A percentile compares a stretch with the other conserved stretches of the same genome.
Conservation (phyloP, 2,329 filamentous ascomycete species). For the Diaporthe australafricana region DNA sequence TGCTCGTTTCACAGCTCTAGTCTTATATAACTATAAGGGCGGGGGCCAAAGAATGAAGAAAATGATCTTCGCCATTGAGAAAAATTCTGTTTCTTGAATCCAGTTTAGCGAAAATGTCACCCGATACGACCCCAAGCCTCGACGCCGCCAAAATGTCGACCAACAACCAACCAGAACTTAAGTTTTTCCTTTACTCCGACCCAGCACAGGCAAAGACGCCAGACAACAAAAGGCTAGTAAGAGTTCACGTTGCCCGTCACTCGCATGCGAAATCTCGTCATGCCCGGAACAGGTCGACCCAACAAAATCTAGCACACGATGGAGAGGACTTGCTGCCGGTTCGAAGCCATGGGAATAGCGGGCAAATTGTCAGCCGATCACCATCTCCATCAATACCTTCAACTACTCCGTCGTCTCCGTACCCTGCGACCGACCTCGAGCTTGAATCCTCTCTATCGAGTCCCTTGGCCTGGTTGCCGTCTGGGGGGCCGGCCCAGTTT, state of each 20-base stretch:
- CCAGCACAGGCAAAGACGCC: slow-evolving; percentile 25
- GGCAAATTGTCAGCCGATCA: not conserved
- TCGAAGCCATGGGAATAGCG: not conserved
- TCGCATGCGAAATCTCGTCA: slow-evolving; percentile 29
- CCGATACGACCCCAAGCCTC: not conserved
- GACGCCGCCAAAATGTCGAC: not conserved
- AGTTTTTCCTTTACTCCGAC: slow-evolving; percentile 36
- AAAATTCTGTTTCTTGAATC: not conserved
- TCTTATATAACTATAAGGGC: not conserved
- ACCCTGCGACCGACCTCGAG: not conserved
- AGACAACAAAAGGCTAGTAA: slow-evolving; percentile 31
- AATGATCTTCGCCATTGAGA: not conserved
- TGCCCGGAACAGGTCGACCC: not conserved
- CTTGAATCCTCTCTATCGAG: not conserved
- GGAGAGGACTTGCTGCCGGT: not conserved
- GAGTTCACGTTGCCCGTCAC: slow-evolving; percentile 31
- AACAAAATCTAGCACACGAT: not conserved
- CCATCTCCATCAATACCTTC: not conserved
- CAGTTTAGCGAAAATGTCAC: not conserved
- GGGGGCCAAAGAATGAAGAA: not conserved
- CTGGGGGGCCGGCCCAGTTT: not conserved
- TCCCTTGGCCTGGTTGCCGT: not conserved
- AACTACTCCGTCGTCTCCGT: not conserved
- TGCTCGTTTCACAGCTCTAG: not conserved
- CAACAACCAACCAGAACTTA: slow-evolving; percentile 1